Percentiles rank a stretch among this genome's conserved stretches.
Evolutionary conservation across 768 basidiomycete species (phyloP).

Genomic region (Exsudoporus frostii): DNA sequence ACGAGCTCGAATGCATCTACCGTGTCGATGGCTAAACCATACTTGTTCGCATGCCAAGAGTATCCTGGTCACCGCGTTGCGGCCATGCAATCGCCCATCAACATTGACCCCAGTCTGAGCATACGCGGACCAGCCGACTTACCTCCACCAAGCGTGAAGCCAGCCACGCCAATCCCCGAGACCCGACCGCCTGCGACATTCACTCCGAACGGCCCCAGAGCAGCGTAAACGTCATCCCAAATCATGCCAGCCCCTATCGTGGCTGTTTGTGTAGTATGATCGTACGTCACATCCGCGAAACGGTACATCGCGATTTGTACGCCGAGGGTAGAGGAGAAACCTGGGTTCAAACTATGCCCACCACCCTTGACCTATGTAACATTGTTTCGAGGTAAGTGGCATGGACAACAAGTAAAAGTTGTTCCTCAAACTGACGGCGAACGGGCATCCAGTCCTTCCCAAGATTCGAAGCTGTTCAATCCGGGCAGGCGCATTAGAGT

Average conservation of each 20-base stretch:
- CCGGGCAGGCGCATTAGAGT: not conserved
- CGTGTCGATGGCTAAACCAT: conserved; percentile 55
- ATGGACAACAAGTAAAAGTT: not conserved
- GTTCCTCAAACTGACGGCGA: conserved; percentile 42
- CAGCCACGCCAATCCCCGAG: conserved; percentile 56
- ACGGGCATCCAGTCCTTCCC: conserved; percentile 43
- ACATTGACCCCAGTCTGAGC: not conserved
- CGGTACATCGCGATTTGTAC: conserved; percentile 55
- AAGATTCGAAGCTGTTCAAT: conserved; percentile 45
- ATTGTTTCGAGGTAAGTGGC: not conserved
- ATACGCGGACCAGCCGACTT: conserved; percentile 2
- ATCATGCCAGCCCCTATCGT: conserved; percentile 42
- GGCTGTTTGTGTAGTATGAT: conserved; percentile 38
- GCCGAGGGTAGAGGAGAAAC: conserved; percentile 58
- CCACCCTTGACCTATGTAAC: conserved; percentile 55
- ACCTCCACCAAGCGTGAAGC: conserved; percentile 60
- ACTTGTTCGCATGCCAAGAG: conserved; percentile 62
- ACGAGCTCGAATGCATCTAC: conserved; percentile 58
- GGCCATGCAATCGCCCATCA: conserved; percentile 6
- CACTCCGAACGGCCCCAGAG: conserved; percentile 45
- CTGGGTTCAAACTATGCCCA: conserved; percentile 52
- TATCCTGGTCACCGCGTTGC: conserved; percentile 42
- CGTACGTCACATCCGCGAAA: conserved; percentile 45
- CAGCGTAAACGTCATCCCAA: conserved; percentile 66
- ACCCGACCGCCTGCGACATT: conserved; percentile 61